Percentiles rank a stretch among this genome's conserved stretches.
Conservation (phyloP, 257 asterid genomes). For the Solanum chiquidenum region DNA sequence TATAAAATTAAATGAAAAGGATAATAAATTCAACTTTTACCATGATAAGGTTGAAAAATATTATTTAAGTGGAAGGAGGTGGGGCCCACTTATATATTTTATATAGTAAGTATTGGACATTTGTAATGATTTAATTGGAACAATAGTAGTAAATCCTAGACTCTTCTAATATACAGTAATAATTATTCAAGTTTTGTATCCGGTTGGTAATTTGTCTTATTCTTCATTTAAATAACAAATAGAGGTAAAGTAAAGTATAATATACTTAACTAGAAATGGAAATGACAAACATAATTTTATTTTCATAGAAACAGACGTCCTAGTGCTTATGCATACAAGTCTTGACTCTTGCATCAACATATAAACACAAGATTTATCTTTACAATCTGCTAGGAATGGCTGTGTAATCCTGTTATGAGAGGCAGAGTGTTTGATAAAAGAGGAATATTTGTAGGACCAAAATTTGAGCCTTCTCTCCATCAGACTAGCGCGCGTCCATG, state of each 20-base stretch:
- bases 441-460: background rate
- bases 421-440: background rate
- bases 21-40: too few relatives aligned
- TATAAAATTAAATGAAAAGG: too few relatives aligned
- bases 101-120: too few relatives aligned
- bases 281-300: background rate
- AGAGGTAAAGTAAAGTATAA: background rate
- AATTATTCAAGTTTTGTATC: background rate
- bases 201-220: background rate
- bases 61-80: too few relatives aligned
- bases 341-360: background rate
- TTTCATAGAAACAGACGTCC: background rate
- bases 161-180: too few relatives aligned
- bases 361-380: background rate
- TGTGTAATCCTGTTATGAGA: background rate
- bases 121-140: too few relatives aligned
- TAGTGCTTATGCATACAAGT: background rate
- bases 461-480: background rate
- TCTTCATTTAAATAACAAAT: background rate
- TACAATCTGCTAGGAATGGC: background rate
- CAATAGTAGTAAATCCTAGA: too few relatives aligned
- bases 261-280: background rate
- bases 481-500: background rate
- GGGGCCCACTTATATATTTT: too few relatives aligned
- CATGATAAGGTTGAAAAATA: too few relatives aligned